Evolutionary conservation across 192 early-diverging fungal species (phyloP).

Genomic region (Linnemannia elongata): DNA sequence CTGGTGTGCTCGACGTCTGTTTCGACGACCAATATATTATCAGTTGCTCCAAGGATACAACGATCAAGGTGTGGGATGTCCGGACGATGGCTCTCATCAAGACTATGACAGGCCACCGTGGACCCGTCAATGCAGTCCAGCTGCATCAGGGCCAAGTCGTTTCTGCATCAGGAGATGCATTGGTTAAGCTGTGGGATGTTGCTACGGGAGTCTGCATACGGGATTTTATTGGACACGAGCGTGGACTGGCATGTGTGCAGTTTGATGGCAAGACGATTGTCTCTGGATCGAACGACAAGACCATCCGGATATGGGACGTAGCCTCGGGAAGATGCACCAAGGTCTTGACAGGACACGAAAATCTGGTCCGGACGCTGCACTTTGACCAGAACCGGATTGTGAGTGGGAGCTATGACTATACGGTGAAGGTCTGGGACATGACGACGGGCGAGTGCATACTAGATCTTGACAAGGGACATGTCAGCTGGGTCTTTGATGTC

Average conservation of each 20-base stretch:
- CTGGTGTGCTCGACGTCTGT: conserved; percentile 87
- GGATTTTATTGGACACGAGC: conserved; percentile 83
- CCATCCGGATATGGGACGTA: conserved; percentile 88
- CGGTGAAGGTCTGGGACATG: conserved; percentile 95
- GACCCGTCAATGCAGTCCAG: conserved; percentile 96
- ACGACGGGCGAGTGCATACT: conserved; percentile 80
- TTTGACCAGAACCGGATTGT: conserved; percentile 88
- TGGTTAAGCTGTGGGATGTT: conserved; percentile 85
- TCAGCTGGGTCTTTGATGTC: conserved; percentile 97
- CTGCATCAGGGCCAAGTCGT: conserved; percentile 74
- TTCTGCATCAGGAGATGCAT: conserved; percentile 86
- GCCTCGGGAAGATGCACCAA: conserved; percentile 74
- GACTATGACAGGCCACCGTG: conserved; percentile 82
- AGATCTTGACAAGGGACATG: conserved; percentile 82
- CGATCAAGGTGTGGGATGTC: conserved; percentile 88
- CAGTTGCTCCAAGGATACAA: conserved; percentile 92
- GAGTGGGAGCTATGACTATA: conserved; percentile 93
- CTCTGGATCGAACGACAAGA: conserved; percentile 84
- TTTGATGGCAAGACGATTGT: conserved; percentile 85
- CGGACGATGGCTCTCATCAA: conserved; percentile 68
- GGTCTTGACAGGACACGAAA: conserved; percentile 77
- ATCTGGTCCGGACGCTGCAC: conserved; percentile 87
- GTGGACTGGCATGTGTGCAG: conserved; percentile 88
- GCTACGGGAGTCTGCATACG: conserved; percentile 75
- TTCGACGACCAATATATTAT: conserved; percentile 79